These are phyloP conservation scores for Chiua virens DNA, from an alignment of 768 basidiomycete species.

Conservation along the genomic window DNA sequence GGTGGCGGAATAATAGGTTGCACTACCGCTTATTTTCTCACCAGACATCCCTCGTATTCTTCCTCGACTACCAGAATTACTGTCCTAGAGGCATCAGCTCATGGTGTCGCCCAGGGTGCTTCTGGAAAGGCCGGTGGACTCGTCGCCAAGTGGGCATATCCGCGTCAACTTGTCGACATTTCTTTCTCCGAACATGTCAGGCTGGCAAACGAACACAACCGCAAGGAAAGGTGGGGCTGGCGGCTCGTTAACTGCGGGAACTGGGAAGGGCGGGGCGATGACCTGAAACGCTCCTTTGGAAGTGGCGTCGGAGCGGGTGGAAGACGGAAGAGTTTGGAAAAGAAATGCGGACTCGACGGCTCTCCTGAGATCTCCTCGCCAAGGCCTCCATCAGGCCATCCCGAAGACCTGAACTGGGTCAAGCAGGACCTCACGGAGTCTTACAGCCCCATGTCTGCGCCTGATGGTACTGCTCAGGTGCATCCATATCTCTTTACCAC, in stretches of 20 bases:
- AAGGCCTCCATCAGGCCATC: slow-evolving; percentile 38
- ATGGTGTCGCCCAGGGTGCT: slow-evolving; percentile 73
- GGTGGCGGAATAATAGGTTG: slow-evolving; percentile 89
- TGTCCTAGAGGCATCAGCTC: slow-evolving; percentile 67
- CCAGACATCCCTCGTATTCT: slow-evolving; percentile 52
- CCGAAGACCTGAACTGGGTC: slow-evolving; percentile 55
- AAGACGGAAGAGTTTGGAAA: slow-evolving; percentile 50
- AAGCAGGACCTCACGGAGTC: slow-evolving; percentile 55
- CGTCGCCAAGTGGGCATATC: slow-evolving; percentile 84
- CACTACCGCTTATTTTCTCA: slow-evolving; percentile 79
- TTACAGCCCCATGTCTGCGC: slow-evolving; percentile 57
- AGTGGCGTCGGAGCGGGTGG: slow-evolving; percentile 31
- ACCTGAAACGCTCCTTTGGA: slow-evolving; percentile 12
- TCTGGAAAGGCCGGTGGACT: slow-evolving; percentile 86
- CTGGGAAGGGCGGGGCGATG: slow-evolving; percentile 67
- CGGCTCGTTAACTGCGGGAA: slow-evolving; percentile 69
- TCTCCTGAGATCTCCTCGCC: slow-evolving; percentile 9
- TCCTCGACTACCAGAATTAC: slow-evolving; percentile 46
- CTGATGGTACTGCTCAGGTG: slow-evolving; percentile 66
- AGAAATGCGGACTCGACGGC: slow-evolving; percentile 47
- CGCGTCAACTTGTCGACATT: slow-evolving; percentile 63
- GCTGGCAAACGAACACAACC: slow-evolving; percentile 68
- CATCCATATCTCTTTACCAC: slow-evolving; percentile 75
- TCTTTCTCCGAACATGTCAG: slow-evolving; percentile 68
- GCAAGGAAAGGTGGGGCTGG: slow-evolving; percentile 80